A percentile compares a stretch with the other conserved stretches of the same genome.
phyloP scores from a whole-genome alignment of 345 rosid species.

The Citrus medica region DNA sequence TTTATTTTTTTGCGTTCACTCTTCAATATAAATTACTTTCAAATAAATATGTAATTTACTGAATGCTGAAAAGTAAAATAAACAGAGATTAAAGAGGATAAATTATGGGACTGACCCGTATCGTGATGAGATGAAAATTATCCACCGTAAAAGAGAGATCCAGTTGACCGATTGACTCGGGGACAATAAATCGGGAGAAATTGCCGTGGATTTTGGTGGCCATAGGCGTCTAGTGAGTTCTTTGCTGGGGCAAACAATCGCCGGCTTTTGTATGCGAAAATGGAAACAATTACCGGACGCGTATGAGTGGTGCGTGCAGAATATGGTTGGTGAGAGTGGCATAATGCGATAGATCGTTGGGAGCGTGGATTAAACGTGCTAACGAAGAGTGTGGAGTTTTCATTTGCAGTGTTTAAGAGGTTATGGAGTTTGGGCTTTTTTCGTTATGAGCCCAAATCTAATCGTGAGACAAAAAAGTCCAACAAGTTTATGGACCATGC shows the following conservation, averaged over 20 bases:
- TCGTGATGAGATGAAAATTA: neutral
- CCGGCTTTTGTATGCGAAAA: neutral
- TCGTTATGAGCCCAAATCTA: neutral
- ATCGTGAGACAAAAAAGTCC: neutral
- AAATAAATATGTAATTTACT: neutral
- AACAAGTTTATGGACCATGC: neutral
- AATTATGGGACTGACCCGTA: neutral
- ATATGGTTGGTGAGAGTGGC: neutral
- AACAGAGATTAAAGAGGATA: neutral
- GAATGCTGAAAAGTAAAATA: neutral
- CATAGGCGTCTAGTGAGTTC: constrained; percentile 28
- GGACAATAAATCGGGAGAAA: constrained; percentile 6
- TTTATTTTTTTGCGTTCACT: neutral
- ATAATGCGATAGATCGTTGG: too few species aligned
- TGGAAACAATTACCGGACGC: neutral
- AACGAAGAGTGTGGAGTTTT: neutral
- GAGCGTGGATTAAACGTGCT: neutral
- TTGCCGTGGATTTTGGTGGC: constrained; percentile 22
- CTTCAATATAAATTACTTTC: neutral
- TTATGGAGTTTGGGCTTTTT: neutral
- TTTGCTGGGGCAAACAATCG: neutral
- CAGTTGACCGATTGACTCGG: constrained; percentile 3
- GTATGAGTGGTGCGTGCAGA: neutral
- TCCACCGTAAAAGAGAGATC: neutral
- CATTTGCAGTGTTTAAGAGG: neutral